A percentile compares a stretch with the other conserved stretches of the same genome.
Conservation (phyloP, 805 yeast genomes). For the Zygosaccharomyces pseudorouxii region DNA sequence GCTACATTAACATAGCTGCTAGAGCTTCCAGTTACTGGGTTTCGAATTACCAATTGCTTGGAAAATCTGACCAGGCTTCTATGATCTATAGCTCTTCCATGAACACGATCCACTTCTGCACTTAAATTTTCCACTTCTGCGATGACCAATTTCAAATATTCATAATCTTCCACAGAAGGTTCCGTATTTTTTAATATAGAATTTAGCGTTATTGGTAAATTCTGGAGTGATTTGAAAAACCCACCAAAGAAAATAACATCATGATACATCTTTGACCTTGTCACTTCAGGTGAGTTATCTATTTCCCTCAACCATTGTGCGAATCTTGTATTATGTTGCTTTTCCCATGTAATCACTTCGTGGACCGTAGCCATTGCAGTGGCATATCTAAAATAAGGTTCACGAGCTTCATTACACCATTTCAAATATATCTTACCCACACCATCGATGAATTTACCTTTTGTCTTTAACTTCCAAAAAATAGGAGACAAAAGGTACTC, state of each 20-base stretch:
- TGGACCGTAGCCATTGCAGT: conserved; percentile 56
- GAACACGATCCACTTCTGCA: conserved; percentile 54
- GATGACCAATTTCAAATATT: conserved; percentile 48
- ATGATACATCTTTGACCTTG: conserved; percentile 41
- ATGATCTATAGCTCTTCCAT: conserved; percentile 55
- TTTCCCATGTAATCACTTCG: conserved; percentile 48
- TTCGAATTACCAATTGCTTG: conserved; percentile 28
- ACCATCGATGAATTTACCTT: conserved; percentile 62
- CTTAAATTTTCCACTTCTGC: conserved; percentile 53
- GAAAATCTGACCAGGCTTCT: conserved; percentile 52
- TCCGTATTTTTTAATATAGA: conserved; percentile 52
- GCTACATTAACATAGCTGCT: conserved; percentile 27
- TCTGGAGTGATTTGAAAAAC: conserved; percentile 49
- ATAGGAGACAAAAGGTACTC: conserved; percentile 54
- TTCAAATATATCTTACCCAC: conserved; percentile 57
- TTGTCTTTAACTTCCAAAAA: conserved; percentile 49
- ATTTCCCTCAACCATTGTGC: conserved; percentile 53
- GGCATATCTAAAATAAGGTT: conserved; percentile 55
- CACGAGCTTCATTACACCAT: conserved; percentile 59
- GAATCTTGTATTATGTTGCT: conserved; percentile 41
- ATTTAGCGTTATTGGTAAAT: conserved; percentile 56
- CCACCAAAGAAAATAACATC: conserved; percentile 55
- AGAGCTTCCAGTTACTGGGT: conserved; percentile 22
- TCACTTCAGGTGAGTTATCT: conserved; percentile 45
- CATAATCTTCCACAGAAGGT: conserved; percentile 48